These are phyloP conservation scores for Neonectria coccinea DNA, from an alignment of 2,329 filamentous ascomycete species.

Conservation along the genomic window DNA sequence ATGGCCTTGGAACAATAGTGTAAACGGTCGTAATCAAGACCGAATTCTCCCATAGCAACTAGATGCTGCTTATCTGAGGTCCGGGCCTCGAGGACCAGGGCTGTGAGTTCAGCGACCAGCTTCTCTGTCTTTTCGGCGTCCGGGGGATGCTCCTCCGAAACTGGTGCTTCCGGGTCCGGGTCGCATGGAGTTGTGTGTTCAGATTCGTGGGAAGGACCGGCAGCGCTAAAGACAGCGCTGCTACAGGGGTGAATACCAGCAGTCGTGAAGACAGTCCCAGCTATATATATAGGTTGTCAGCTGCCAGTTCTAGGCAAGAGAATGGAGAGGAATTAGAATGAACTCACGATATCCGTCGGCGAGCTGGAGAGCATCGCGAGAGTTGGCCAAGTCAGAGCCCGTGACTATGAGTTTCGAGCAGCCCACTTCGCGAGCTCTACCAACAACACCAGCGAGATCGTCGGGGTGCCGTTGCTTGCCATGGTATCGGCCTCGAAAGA, in stretches of 20 bases:
- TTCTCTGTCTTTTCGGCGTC: conserved; percentile 58
- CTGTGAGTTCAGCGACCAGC: conserved; percentile 70
- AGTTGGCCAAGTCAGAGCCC: conserved; percentile 86
- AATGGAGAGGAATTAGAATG: conserved; percentile 9
- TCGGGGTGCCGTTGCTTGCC: conserved; percentile 80
- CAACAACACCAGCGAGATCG: conserved; percentile 81
- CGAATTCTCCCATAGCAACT: conserved; percentile 93
- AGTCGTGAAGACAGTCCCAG: conserved; percentile 86
- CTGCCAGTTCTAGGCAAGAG: conserved; percentile 13
- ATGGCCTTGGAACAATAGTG: conserved; percentile 82
- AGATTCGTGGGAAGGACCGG: conserved; percentile 57
- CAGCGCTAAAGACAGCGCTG: conserved; percentile 79
- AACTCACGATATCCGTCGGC: conserved; percentile 78
- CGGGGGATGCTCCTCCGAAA: conserved; percentile 61
- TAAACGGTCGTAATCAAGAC: conserved; percentile 94
- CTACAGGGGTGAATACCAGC: conserved; percentile 95
- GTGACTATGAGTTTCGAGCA: conserved; percentile 94
- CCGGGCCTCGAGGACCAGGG: conserved; percentile 72
- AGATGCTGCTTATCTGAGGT: conserved; percentile 57
- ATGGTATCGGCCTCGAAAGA: conserved; percentile 87
- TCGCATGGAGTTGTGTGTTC: conserved; percentile 66
- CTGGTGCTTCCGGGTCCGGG: conserved; percentile 61
- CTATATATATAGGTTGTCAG: conserved; percentile 55
- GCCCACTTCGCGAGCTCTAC: conserved; percentile 80
- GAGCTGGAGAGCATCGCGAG: conserved; percentile 78